Evolutionary conservation across 371 early-diverging fungal genomes (phyloP).

Genomic region (Thermomucor indicae-seudaticae): DNA sequence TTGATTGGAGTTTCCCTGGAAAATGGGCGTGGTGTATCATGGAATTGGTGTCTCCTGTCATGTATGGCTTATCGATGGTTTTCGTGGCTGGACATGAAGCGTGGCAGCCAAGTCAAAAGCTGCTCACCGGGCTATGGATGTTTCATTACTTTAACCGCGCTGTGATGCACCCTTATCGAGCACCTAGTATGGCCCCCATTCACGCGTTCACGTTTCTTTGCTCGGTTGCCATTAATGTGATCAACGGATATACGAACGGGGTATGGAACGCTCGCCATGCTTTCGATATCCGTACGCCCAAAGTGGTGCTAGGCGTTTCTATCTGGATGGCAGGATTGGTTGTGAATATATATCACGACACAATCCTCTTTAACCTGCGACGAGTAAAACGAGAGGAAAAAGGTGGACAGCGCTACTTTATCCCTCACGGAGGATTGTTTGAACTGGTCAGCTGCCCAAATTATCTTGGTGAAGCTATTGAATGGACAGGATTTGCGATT

Average conservation of each 20-base stretch:
- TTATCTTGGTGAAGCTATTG: conserved; percentile 58
- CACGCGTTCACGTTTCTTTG: conserved; percentile 20
- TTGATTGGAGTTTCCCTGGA: conserved; percentile 20
- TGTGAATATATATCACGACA: conserved; percentile 57
- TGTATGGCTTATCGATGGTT: conserved; percentile 16
- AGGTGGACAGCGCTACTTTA: conserved; percentile 43
- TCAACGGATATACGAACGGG: conserved; percentile 65
- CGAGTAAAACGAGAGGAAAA: conserved; percentile 1
- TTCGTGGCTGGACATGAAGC: conserved; percentile 8
- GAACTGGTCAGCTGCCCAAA: conserved; percentile 59
- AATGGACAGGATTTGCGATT: conserved; percentile 65
- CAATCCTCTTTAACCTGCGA: conserved; percentile 40
- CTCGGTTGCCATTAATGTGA: conserved; percentile 38
- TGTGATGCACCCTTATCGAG: conserved; percentile 50
- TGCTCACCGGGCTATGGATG: conserved; percentile 40
- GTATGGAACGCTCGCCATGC: conserved; percentile 35
- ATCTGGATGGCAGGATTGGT: conserved; percentile 46
- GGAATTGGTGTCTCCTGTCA: conserved; percentile 34
- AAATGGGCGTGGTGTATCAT: conserved; percentile 38
- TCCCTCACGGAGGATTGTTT: conserved; percentile 58
- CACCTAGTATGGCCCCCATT: conserved; percentile 47
- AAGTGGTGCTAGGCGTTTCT: conserved; percentile 23
- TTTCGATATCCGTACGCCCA: neutral
- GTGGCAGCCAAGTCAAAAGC: conserved; percentile 20
- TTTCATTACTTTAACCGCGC: conserved; percentile 58